A percentile compares a stretch with the other conserved stretches of the same genome.
phyloP scores from a whole-genome alignment of 2,329 filamentous ascomycete species.

The Trichoderma aggressivum region DNA sequence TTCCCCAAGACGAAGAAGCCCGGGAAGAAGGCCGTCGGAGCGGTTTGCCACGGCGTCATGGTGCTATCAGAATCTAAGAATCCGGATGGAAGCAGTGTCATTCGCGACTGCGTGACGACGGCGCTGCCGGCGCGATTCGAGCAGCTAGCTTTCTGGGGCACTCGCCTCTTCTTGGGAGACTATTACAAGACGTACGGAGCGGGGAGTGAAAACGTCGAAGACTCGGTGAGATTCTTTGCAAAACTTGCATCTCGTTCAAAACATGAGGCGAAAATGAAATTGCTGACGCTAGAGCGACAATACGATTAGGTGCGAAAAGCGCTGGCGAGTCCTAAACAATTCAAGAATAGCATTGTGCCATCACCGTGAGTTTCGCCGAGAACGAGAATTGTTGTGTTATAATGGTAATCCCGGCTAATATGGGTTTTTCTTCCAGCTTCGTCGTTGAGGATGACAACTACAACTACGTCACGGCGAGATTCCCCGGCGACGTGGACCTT shows the following conservation, averaged over 20 bases:
- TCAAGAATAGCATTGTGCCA: conserved; percentile 41
- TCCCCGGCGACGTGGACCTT: conserved; percentile 41
- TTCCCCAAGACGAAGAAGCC: conserved; percentile 47
- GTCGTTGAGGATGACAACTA: conserved; percentile 47
- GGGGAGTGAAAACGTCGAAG: conserved; percentile 47
- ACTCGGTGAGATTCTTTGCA: conserved; percentile 35
- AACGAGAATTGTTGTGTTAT: not conserved
- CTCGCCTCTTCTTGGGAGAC: conserved; percentile 47
- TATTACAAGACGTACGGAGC: conserved; percentile 57
- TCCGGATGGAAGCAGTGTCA: conserved; percentile 42
- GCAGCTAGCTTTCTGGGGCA: conserved; percentile 47
- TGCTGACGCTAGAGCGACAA: not conserved
- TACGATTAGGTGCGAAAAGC: conserved; percentile 41
- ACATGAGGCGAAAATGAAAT: not conserved
- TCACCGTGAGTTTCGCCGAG: conserved; percentile 37
- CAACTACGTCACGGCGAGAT: conserved; percentile 49
- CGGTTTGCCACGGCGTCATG: conserved; percentile 53
- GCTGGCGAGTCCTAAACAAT: conserved; percentile 43
- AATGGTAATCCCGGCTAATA: not conserved
- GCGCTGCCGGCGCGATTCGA: conserved; percentile 49
- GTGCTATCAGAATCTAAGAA: conserved; percentile 43
- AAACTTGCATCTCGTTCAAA: not conserved
- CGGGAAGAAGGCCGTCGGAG: conserved; percentile 42
- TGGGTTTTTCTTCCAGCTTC: conserved; percentile 35
- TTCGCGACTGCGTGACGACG: conserved; percentile 47